Conservation (phyloP, 345 rosid genomes). For the Combretum micranthum region DNA sequence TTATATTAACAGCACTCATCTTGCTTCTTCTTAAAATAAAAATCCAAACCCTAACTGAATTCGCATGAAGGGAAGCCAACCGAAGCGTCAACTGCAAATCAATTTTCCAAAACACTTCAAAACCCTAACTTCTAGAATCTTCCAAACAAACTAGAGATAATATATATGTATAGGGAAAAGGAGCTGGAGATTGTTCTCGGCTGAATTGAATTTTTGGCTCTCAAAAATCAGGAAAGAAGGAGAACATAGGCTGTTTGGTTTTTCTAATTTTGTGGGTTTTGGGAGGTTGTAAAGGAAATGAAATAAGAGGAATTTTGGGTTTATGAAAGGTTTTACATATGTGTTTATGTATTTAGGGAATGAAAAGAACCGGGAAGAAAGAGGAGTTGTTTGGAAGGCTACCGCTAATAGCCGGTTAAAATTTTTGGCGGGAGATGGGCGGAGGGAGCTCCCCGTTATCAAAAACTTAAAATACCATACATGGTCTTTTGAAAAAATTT, state of each 20-base stretch:
- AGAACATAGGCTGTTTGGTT: neutral
- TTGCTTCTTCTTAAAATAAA: constrained; percentile 4
- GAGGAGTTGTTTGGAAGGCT: neutral
- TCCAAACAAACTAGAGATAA: constrained; percentile 1
- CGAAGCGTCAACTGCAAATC: neutral
- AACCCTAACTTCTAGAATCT: constrained; percentile 7
- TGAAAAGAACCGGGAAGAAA: neutral
- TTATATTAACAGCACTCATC: constrained; percentile 92
- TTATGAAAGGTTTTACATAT: neutral
- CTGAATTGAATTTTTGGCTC: no score
- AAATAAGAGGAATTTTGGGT: constrained; percentile 1
- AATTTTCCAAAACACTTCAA: neutral
- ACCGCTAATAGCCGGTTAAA: constrained; percentile 14
- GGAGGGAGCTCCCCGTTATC: neutral
- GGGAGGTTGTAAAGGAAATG: no score
- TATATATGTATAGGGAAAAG: neutral
- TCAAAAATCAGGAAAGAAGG: neutral
- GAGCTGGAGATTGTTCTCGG: neutral
- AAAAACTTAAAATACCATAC: neutral
- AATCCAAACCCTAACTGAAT: neutral
- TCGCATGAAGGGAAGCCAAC: neutral
- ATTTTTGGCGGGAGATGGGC: constrained; percentile 15
- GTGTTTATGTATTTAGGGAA: no score
- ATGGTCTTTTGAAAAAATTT: no score
- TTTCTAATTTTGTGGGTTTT: neutral